Evolutionary conservation across 805 yeast species (phyloP).

Genomic region (Hermanozyma aechmeae): DNA sequence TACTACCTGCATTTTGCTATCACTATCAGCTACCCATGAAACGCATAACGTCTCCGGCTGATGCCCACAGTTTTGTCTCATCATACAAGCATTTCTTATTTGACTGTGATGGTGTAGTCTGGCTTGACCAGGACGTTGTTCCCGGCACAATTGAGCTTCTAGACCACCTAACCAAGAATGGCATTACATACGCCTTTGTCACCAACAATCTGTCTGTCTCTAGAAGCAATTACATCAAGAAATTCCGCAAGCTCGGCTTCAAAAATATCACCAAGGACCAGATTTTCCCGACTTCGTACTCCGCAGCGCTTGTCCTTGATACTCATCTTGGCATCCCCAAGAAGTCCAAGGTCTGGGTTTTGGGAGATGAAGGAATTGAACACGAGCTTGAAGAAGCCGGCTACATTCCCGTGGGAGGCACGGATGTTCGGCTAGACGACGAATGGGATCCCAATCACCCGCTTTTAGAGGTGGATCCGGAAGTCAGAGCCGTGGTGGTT

Average conservation of each 20-base stretch:
- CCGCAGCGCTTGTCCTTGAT: constrained; percentile 22
- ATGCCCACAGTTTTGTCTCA: no score
- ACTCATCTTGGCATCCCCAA: constrained; percentile 12
- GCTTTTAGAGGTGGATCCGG: constrained; percentile 23
- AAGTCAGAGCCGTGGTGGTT: constrained; percentile 30
- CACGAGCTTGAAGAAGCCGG: constrained; percentile 23
- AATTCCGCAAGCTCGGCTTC: constrained; percentile 24
- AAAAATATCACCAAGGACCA: constrained; percentile 15
- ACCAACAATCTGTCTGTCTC: constrained; percentile 32
- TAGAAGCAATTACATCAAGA: constrained; percentile 20
- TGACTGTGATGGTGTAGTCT: constrained; percentile 35
- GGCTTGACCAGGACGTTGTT: constrained; percentile 27
- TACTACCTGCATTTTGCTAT: no score
- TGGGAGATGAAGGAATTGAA: constrained; percentile 31
- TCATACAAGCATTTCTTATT: constrained; percentile 31
- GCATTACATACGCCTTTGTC: constrained; percentile 23
- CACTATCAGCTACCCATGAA: no score
- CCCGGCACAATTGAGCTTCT: constrained; percentile 23
- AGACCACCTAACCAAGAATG: constrained; percentile 10
- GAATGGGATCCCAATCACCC: constrained; percentile 17
- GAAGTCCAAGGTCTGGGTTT: constrained; percentile 30
- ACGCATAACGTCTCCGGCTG: no score
- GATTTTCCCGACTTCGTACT: constrained; percentile 29
- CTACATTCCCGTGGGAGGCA: constrained; percentile 27
- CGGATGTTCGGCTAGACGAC: constrained; percentile 15